Evolutionary conservation across 169 alveolate species (phyloP).

Genomic region (Plasmodium berghei): DNA sequence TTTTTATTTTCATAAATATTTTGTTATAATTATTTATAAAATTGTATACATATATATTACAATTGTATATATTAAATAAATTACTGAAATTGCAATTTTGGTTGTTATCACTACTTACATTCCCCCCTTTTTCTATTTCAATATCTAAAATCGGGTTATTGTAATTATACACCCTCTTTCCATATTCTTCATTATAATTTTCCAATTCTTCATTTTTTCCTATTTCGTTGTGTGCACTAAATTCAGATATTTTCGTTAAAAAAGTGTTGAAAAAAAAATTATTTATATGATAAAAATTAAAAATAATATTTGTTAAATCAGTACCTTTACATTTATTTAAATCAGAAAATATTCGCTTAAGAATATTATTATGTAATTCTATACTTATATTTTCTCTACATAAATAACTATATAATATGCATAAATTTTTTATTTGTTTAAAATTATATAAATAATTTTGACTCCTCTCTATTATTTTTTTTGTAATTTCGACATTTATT

Average conservation of each 20-base stretch:
- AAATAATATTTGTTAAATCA: conserved; percentile 47
- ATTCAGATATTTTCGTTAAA: conserved; percentile 42
- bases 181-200: too few relatives aligned
- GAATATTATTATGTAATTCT: conserved; percentile 31
- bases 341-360: conserved; percentile 24
- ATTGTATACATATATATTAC: conserved; percentile 42
- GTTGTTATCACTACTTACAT: not conserved
- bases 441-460: conserved; percentile 49
- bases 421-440: conserved; percentile 55
- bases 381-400: conserved; percentile 65
- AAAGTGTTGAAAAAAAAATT: conserved; percentile 54
- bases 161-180: too few relatives aligned
- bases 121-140: not conserved
- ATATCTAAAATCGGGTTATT: too few relatives aligned
- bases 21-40: conserved; percentile 52
- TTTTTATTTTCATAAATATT: conserved; percentile 9
- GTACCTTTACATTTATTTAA: conserved; percentile 56
- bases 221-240: not conserved
- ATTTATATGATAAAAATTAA: conserved; percentile 61
- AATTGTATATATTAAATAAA: conserved; percentile 44
- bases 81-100: not conserved
- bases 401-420: conserved; percentile 52
- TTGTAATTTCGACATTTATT: conserved; percentile 10
- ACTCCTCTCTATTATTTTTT: conserved; percentile 32
- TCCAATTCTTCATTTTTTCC: not conserved